Evolutionary conservation across 208 protist species (phyloP), one percentile per base, ranked within the genome.

Genomic region (Trypanosoma brucei): DNA sequence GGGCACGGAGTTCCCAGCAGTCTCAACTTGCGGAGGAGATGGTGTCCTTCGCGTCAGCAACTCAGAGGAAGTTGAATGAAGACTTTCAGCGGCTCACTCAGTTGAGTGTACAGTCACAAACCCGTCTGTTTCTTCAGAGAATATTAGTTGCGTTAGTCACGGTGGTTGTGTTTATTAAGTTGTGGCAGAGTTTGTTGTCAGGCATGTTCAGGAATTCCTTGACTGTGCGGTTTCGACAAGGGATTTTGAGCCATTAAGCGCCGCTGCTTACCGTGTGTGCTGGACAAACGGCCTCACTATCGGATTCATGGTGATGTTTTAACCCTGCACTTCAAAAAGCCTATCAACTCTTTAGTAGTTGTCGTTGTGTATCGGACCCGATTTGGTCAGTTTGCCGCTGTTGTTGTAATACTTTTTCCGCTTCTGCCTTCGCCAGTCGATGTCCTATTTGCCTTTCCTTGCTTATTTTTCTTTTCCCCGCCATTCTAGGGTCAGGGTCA

Each of bases 21-120:
- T 92, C 86, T 9, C 81, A 93, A 76, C 64, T 95, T 58, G 90
- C 90, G 4, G 86, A 95, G 74, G 75, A 84, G 57, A 95, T 95
- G 90, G 86, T 95, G 22, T 74, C 76, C 51, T 93, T 92, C 65
- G 90, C 90, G 38, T 91, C 85, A 2, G 58, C 78, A 22, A 84
- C 75, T 13, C 90, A 93, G 72, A 71, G 86, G 22, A 93, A 93
- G 68, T 66, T 95, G 42, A 92, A 86, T 50, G 90, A 93, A 3
- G 83, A 95, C 70, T 95, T 95, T 62, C 85, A 91, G 68, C 82
- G 81, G 4, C 76, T 90, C 9, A 92, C 86, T 3, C 90, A 95
- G 69, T 37, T 88, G 52, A 88, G 83, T 62, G 73, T 95, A 13
- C 83, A 93, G 64, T 66, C 70, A 56, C 90, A 93, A 68, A 81